Conservation (phyloP, 2,329 filamentous ascomycete genomes). For the Calonectria crousiana region DNA sequence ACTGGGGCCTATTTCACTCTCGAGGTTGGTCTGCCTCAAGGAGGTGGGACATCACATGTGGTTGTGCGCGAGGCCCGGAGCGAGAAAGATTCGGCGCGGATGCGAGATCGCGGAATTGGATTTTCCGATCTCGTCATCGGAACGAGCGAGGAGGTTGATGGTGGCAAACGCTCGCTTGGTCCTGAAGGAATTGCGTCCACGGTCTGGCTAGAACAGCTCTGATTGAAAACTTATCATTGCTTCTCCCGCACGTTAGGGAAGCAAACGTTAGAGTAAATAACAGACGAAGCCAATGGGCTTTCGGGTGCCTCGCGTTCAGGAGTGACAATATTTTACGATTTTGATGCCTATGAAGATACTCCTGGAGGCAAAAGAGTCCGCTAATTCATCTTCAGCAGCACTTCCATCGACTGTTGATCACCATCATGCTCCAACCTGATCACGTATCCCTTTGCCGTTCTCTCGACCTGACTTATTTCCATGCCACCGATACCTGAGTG, state of each 20-base stretch:
- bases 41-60: neutral
- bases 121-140: neutral
- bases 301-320: neutral
- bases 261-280: too few species aligned
- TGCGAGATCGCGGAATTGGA: neutral
- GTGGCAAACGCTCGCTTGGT: neutral
- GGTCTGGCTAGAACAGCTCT: neutral
- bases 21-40: neutral
- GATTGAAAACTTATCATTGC: too few species aligned
- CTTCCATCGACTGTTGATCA: neutral
- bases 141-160: neutral
- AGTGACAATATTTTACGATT: neutral
- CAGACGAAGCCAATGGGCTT: too few species aligned
- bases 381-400: neutral
- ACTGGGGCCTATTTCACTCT: neutral
- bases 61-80: neutral
- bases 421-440: neutral
- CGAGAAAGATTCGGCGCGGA: neutral
- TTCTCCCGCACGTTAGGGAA: neutral
- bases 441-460: neutral
- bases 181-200: neutral
- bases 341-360: neutral
- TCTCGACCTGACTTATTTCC: neutral
- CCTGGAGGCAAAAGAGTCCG: rapidly evolving
- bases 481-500: neutral